Base-by-base conservation (phyloP, 1,284 basidiomycete species). In the Trichosporon coremiiforme region DNA sequence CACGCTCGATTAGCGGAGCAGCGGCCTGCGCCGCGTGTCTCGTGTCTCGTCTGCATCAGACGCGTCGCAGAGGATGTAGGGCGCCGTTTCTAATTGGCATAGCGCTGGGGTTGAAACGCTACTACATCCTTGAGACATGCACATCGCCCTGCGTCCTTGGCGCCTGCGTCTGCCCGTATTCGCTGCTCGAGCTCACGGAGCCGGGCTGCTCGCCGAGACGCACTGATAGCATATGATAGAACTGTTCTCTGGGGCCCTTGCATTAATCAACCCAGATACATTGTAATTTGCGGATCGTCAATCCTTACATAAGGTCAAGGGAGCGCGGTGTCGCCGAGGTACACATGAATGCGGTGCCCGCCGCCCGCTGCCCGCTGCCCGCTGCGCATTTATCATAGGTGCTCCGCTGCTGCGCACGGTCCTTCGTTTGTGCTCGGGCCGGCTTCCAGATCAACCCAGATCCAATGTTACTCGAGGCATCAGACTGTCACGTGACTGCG, bases 131-230 rank as follows among this genome's bases (percentile, higher is more conserved):
- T 38, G 5, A 38, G 36, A 38, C 36, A 6, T 38, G 47, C 47
- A 53, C 47, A 22, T 7, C 47, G 47, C 47, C 47, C 47, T 53
- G 47, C 15, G 47, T 22, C 47, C 47, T 53, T 53, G 47, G 47
- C 47, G 47, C 17, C 7, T 20, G 47, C 2, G 36, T 38, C 36
- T 38, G 36, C 12, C 10, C 10, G 10, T 12, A 38, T 38, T 38
- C 36, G 36, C 36, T 12, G 6, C 6, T 8, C 6, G 10, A 12
- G 12, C 6, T 8, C 36, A 10, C 6, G 8, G 12, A 7, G 36
- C 36, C 36, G 36, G 36, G 6, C 10, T 38, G 36, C 36, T 38
- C 36, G 36, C 36, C 36, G 36, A 33, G 33, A n/a, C n/a, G n/a
- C n/a, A n/a, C n/a, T n/a, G n/a, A n/a, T n/a, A n/a, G n/a, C n/a